Evolutionary conservation across 257 asterid species (phyloP).

Genomic region (Leonotis leonurus): DNA sequence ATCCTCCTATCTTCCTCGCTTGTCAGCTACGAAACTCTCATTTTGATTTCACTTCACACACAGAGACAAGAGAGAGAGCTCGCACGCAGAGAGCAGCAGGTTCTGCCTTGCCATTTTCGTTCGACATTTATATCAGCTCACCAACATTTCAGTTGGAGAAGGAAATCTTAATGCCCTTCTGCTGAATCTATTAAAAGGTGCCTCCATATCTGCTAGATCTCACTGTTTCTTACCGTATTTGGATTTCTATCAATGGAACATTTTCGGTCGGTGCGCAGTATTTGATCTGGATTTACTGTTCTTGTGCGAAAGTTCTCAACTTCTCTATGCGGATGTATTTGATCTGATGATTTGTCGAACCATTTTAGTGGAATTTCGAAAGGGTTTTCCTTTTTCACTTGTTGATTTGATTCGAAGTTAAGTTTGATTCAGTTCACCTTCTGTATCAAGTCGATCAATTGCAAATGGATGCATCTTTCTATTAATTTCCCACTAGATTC

Average conservation of each 20-base stretch:
- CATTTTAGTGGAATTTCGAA: background rate
- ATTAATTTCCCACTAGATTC: background rate
- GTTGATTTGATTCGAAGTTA: background rate
- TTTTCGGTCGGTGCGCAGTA: background rate
- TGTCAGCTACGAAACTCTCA: conserved; percentile 30
- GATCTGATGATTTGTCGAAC: conserved; percentile 13
- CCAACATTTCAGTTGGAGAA: conserved; percentile 20
- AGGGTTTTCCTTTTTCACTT: background rate
- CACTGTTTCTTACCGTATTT: no score
- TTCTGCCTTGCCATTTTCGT: conserved; percentile 12
- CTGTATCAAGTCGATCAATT: conserved; percentile 2
- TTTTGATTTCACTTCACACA: conserved; percentile 8
- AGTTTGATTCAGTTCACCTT: conserved; percentile 4
- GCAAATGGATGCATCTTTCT: background rate
- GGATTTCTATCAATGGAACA: background rate
- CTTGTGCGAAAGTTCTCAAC: background rate
- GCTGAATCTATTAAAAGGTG: conserved; percentile 22
- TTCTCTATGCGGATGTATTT: conserved; percentile 4
- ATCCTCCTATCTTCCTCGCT: conserved; percentile 29
- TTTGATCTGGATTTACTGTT: conserved; percentile 3
- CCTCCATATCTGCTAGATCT: conserved; percentile 25
- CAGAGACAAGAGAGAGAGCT: conserved; percentile 14
- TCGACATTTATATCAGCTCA: background rate
- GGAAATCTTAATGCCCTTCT: conserved; percentile 16
- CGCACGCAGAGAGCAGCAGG: background rate